A percentile compares a stretch with the other conserved stretches of the same genome.
phyloP scores from a whole-genome alignment of 257 asterid genomes.

The Plantago major region DNA sequence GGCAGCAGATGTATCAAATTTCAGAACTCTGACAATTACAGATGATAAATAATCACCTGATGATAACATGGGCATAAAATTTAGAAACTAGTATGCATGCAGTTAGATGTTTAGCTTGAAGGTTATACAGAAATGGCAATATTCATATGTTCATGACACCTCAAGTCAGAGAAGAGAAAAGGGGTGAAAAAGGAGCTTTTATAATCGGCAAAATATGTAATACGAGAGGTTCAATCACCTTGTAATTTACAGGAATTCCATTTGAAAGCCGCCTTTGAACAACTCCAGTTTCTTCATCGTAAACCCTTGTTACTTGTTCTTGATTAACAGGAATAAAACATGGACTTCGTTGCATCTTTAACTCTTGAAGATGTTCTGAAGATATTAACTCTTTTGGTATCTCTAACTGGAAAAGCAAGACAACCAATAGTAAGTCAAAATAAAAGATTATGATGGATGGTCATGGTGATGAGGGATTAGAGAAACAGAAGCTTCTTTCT shows the following conservation, averaged over 20 bases:
- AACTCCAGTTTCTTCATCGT: conserved; percentile 85
- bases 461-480: conserved; percentile 2
- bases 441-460: conserved; percentile 10
- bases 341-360: conserved; percentile 50
- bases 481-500: conserved; percentile 8
- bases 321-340: conserved; percentile 63
- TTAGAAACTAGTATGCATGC: conserved; percentile 10
- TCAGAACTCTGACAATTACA: no score
- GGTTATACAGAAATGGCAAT: neutral
- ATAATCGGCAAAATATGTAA: conserved; percentile 6
- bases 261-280: conserved; percentile 86
- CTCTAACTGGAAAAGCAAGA: conserved; percentile 72
- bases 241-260: conserved; percentile 95
- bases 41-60: no score
- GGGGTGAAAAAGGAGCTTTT: conserved; percentile 10
- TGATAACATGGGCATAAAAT: neutral
- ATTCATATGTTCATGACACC: conserved; percentile 8
- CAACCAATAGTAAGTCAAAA: conserved; percentile 18
- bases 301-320: conserved; percentile 49
- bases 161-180: neutral
- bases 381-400: conserved; percentile 87
- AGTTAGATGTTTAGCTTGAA: conserved; percentile 12
- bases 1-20: no score
- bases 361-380: conserved; percentile 52
- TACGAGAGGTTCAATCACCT: conserved; percentile 36